Percentiles rank a stretch among this genome's conserved stretches.
Evolutionary conservation across 2,329 filamentous ascomycete species (phyloP).

Genomic region (Colletotrichum costaricense): DNA sequence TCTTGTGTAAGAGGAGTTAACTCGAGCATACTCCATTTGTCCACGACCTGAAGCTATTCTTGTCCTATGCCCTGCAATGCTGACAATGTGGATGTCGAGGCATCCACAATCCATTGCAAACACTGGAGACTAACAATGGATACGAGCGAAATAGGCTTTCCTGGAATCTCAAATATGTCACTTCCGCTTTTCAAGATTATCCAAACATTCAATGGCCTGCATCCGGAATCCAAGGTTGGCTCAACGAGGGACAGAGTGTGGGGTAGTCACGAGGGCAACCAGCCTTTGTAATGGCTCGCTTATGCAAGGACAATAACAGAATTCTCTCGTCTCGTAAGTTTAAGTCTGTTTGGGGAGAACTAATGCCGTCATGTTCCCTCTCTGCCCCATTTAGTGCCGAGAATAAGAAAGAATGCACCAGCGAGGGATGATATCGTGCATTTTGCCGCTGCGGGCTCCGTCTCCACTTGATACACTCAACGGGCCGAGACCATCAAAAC

Average conservation of each 20-base stretch:
- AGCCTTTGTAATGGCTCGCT: background rate
- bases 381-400: background rate
- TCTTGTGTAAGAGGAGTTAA: background rate
- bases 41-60: background rate
- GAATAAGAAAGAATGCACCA: constrained; percentile 18
- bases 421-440: constrained; percentile 7
- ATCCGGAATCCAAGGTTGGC: background rate
- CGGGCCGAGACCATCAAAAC: constrained; percentile 6
- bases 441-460: constrained; percentile 6
- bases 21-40: background rate
- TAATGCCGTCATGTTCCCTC: background rate
- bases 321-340: background rate
- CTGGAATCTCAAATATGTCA: background rate
- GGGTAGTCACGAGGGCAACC: background rate
- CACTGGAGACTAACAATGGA: background rate
- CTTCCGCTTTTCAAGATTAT: background rate
- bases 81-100: background rate
- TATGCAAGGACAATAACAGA: background rate
- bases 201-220: background rate
- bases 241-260: background rate
- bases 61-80: background rate
- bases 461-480: background rate
- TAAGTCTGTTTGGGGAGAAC: background rate
- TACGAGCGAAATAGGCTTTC: background rate
- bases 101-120: no score